Percentiles rank a stretch among this genome's conserved stretches.
Conservation (phyloP, 257 asterid species). For the Linaria vulgaris region DNA sequence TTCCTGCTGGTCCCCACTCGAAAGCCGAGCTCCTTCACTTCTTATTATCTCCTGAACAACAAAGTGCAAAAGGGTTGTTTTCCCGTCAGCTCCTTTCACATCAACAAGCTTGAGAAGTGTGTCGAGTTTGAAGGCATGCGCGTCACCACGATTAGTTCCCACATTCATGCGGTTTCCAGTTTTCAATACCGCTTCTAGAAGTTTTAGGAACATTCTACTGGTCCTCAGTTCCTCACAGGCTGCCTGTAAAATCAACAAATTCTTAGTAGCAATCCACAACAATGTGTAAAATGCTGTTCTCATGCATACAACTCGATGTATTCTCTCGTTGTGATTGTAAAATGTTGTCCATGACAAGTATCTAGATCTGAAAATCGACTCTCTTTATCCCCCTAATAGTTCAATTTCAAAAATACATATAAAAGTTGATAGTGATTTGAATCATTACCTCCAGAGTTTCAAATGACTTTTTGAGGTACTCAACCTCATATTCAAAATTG, state of each 20-base stretch:
- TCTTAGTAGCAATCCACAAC: background rate
- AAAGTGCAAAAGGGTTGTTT: constrained; percentile 90
- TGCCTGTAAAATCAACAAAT: constrained; percentile 46
- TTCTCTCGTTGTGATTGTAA: too few relatives aligned
- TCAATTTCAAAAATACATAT: background rate
- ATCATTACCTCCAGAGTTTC: constrained; percentile 82
- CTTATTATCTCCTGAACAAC: constrained; percentile 89
- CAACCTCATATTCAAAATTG: constrained; percentile 79
- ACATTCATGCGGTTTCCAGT: constrained; percentile 98
- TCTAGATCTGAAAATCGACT: too few relatives aligned
- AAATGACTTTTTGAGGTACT: constrained; percentile 81
- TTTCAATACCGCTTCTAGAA: constrained; percentile 93
- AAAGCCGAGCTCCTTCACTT: constrained; percentile 79
- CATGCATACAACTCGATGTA: background rate
- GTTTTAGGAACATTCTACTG: constrained; percentile 87
- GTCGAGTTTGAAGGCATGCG: constrained; percentile 96
- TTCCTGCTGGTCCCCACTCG: constrained; percentile 38
- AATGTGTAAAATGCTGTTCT: background rate
- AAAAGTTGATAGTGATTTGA: constrained; percentile 25
- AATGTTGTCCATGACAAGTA: too few relatives aligned
- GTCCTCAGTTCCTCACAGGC: constrained; percentile 90
- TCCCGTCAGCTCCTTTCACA: constrained; percentile 93
- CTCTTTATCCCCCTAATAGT: background rate
- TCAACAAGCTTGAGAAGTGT: constrained; percentile 92
- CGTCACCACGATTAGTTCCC: constrained; percentile 95